Conservation (phyloP, 2,329 filamentous ascomycete species). For the Diaporthe sp. region DNA sequence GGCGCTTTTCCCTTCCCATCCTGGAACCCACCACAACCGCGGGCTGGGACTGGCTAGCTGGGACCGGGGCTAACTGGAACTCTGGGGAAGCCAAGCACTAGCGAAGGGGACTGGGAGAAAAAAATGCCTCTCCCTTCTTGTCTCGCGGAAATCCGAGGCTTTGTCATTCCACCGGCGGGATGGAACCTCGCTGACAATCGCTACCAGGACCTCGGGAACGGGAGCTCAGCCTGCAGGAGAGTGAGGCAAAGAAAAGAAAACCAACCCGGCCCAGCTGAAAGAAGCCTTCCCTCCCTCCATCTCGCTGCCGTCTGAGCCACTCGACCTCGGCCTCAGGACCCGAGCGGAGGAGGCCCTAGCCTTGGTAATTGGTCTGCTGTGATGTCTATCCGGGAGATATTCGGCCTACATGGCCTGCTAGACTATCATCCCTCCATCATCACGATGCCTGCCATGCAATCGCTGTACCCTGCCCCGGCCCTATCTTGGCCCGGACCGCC, state of each 20-base stretch:
- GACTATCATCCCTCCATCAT: not conserved
- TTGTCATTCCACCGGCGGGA: constrained; percentile 27
- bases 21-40: not conserved
- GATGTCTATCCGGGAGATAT: not conserved
- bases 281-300: constrained; percentile 3
- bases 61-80: constrained; percentile 17
- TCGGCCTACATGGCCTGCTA: not conserved
- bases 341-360: not conserved
- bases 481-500: constrained; percentile 17
- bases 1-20: not conserved
- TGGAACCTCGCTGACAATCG: constrained; percentile 20
- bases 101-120: not conserved
- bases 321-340: not conserved
- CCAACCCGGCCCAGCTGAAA: constrained; percentile 16
- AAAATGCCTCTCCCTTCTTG: constrained; percentile 33
- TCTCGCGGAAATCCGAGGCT: constrained; percentile 33
- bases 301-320: constrained; percentile 22
- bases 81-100: constrained; percentile 35
- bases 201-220: constrained; percentile 33
- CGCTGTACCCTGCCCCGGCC: not conserved
- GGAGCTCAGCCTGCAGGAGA: constrained; percentile 4
- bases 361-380: not conserved
- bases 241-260: not conserved
- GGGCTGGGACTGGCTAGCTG: constrained; percentile 15
- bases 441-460: constrained; percentile 5